Conservation (phyloP, 768 basidiomycete genomes). For the Phylloporus sp. region DNA sequence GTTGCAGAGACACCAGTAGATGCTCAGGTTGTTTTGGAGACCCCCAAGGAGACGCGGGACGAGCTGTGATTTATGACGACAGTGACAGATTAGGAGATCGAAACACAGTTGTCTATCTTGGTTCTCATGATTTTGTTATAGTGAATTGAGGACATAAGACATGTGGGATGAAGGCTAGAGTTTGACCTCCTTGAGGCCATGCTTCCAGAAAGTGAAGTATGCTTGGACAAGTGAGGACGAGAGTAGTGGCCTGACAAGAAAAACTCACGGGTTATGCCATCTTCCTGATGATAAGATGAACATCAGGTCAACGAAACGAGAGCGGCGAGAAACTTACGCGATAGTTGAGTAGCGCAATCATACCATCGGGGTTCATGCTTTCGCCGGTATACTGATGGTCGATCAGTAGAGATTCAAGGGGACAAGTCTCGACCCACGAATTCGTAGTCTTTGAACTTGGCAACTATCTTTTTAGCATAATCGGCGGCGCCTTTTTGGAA, state of each 20-base stretch:
- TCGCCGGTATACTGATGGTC: constrained; percentile 60
- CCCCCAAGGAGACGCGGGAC: constrained; percentile 24
- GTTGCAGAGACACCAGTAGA: constrained; percentile 19
- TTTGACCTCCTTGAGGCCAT: constrained; percentile 82
- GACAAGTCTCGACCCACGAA: constrained; percentile 53
- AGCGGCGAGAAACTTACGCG: constrained; percentile 44
- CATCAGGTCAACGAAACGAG: neutral
- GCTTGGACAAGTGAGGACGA: constrained; percentile 43
- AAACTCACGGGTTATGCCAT: constrained; percentile 74
- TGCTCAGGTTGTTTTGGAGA: constrained; percentile 23
- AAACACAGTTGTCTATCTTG: constrained; percentile 20
- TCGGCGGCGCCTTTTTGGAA: constrained; percentile 80
- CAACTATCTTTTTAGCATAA: constrained; percentile 85
- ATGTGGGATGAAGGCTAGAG: constrained; percentile 36
- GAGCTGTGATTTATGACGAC: constrained; percentile 22
- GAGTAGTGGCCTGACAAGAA: neutral
- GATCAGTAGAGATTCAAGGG: neutral
- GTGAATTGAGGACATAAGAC: neutral
- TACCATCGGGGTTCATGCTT: constrained; percentile 79
- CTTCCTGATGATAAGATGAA: constrained; percentile 44
- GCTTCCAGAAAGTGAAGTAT: constrained; percentile 94
- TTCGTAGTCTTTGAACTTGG: constrained; percentile 90
- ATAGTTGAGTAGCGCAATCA: constrained; percentile 94
- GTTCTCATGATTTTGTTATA: constrained; percentile 11
- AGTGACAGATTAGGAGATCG: constrained; percentile 15